Conservation (phyloP, 2,329 filamentous ascomycete species). For the Alternaria postmessia region DNA sequence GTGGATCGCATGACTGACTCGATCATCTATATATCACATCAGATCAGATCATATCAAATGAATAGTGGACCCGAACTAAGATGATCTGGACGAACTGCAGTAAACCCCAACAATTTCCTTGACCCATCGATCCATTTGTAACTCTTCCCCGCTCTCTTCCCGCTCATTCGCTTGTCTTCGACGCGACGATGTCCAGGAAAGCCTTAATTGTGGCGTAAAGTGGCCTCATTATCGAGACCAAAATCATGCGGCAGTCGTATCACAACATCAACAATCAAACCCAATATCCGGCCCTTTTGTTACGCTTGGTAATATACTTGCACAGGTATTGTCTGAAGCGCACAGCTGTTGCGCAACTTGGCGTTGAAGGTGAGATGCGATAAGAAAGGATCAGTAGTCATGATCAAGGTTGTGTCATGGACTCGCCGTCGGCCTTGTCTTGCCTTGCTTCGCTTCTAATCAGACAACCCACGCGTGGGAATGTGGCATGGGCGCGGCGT, state of each 20-base stretch:
- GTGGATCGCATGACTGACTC: not conserved
- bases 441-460: not conserved
- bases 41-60: not conserved
- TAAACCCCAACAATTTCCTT: not conserved
- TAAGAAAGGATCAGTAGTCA: not conserved
- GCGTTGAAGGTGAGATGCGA: not conserved
- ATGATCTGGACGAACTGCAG: not conserved
- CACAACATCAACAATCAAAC: not conserved
- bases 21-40: not conserved
- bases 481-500: not conserved
- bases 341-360: not conserved
- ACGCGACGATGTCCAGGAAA: not conserved
- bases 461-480: not conserved
- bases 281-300: not conserved
- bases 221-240: not conserved
- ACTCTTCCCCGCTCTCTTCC: not conserved
- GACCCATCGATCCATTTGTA: not conserved
- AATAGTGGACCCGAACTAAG: not conserved
- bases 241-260: not conserved
- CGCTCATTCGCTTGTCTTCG: not conserved
- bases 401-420: not conserved
- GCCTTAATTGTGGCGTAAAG: not conserved
- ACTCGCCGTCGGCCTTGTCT: not conserved
- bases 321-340: not conserved
- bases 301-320: not conserved